Base-by-base conservation (phyloP, 2,329 filamentous ascomycete genomes). In the Alternaria novae-zelandiae region DNA sequence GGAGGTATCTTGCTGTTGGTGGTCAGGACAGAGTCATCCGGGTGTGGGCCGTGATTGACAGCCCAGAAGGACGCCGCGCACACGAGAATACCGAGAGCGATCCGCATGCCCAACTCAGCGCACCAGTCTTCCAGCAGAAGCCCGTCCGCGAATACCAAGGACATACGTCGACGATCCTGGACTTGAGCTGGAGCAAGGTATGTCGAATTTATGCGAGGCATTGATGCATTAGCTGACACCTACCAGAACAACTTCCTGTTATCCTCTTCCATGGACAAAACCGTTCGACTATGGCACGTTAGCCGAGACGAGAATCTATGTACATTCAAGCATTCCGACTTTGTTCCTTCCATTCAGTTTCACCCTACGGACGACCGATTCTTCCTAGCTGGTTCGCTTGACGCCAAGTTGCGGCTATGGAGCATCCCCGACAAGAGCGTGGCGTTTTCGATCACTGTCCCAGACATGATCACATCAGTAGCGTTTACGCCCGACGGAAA, bases 261-360 rank as follows among this genome's bases (percentile, higher is more conserved):
- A 15, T 97, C 95, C 4, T 96, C 94, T 0, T 97, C 94, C 0
- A 97, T 98, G 94, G 96, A 99, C 78, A 97, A 97, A 83, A 97
- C 94, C 0, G 96, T 99, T 12, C 88, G 93, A 13, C 81, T 99
- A 51, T 99, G 96, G 95, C 96, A 99, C 80, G 86, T 96, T 66
- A 95, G 88, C 75, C 87, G 95, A 56, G 81, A 86, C 4, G 94
- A 98, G 74, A 97, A 94, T 73, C 84, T 99, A 1, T 97, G 94
- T 79, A 94, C 91, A 2, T 99, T 98, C 82, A 93, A 94, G 73
- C 96, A 98, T 80, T 93, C 90, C 72, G 96, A 99, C 77, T 94
- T 97, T 71, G 95, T 98, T 50, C 97, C 96, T 0, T 95, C 94
- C 1, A 94, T 99, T 54, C 89, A 93, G 41, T 99, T 99, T 70